Conservation (phyloP, 371 early-diverging fungal genomes). For the Rhizopus arrhizus region DNA sequence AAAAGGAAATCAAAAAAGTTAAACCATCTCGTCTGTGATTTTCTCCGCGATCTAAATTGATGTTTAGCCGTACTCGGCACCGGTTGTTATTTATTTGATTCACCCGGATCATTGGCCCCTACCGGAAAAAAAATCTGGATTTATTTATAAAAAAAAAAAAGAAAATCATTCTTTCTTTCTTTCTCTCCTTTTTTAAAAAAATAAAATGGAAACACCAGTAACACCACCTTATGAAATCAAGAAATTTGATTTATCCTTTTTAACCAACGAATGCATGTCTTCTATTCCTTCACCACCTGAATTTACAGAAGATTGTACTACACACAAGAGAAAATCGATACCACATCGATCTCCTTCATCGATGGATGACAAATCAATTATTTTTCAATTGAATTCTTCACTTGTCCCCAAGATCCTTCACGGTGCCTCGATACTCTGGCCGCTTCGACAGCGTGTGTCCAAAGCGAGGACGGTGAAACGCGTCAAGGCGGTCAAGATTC, state of each 20-base stretch:
- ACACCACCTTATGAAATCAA: slow-evolving; percentile 37
- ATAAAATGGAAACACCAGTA: slow-evolving; percentile 23
- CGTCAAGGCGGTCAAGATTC: slow-evolving; percentile 27
- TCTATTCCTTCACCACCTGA: slow-evolving; percentile 44
- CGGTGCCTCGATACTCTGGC: slow-evolving; percentile 7
- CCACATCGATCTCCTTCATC: slow-evolving; percentile 31
- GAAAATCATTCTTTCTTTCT: neutral
- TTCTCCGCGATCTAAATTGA: no score
- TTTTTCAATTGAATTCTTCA: slow-evolving; percentile 21
- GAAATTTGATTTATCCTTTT: slow-evolving; percentile 11
- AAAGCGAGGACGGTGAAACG: slow-evolving; percentile 18
- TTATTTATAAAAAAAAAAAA: no score
- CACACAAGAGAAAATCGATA: slow-evolving; percentile 12
- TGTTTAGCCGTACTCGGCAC: no score
- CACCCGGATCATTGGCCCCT: no score
- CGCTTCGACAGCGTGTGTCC: slow-evolving; percentile 1
- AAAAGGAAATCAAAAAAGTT: no score
- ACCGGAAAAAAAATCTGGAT: no score
- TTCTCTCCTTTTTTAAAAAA: neutral
- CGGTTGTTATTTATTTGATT: no score
- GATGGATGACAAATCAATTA: slow-evolving; percentile 17
- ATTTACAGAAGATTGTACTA: neutral
- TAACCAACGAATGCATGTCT: neutral
- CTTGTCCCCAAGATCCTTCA: neutral
- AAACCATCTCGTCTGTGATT: no score